A percentile compares a stretch with the other conserved stretches of the same genome.
phyloP scores from a whole-genome alignment of 139 green algal species.

The Astrephomene gubernaculifera region DNA sequence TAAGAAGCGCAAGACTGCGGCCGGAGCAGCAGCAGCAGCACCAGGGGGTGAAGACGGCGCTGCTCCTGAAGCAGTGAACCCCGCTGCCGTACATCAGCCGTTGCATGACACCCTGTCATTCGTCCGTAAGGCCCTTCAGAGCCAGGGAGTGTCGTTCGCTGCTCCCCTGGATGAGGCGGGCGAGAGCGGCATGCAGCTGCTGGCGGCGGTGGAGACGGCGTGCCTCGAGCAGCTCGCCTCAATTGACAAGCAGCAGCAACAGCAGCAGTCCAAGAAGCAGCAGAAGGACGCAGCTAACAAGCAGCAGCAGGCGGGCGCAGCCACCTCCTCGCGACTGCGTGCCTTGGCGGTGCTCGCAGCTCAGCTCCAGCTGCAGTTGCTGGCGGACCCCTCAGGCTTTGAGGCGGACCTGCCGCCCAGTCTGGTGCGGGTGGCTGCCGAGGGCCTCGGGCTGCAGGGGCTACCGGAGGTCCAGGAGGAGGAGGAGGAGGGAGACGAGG shows the following conservation, averaged over 20 bases:
- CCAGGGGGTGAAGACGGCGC: neutral
- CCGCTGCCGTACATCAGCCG: neutral
- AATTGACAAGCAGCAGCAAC: neutral
- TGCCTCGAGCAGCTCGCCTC: neutral
- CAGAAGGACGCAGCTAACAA: neutral
- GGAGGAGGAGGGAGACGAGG: slow-evolving; percentile 33
- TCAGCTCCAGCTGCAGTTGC: slow-evolving; percentile 74
- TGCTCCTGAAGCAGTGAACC: neutral
- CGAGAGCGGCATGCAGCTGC: neutral
- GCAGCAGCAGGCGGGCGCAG: neutral
- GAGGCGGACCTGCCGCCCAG: slow-evolving; percentile 68
- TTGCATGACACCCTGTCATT: slow-evolving; percentile 35
- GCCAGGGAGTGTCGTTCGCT: neutral
- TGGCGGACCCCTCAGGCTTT: slow-evolving; percentile 58
- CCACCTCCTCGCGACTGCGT: neutral
- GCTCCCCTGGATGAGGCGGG: slow-evolving; percentile 8
- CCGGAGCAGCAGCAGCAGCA: slow-evolving; percentile 33
- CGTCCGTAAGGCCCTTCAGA: slow-evolving; percentile 5
- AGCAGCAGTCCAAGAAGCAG: neutral
- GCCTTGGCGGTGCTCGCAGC: slow-evolving; percentile 62
- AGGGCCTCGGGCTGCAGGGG: slow-evolving; percentile 46
- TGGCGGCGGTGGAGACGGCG: slow-evolving; percentile 12
- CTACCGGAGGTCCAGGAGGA: slow-evolving; percentile 42
- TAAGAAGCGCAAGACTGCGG: slow-evolving; percentile 26
- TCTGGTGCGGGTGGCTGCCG: slow-evolving; percentile 49